phyloP scores from a whole-genome alignment of 2,329 filamentous ascomycete genomes.

The Diaporthe citrichinensis region DNA sequence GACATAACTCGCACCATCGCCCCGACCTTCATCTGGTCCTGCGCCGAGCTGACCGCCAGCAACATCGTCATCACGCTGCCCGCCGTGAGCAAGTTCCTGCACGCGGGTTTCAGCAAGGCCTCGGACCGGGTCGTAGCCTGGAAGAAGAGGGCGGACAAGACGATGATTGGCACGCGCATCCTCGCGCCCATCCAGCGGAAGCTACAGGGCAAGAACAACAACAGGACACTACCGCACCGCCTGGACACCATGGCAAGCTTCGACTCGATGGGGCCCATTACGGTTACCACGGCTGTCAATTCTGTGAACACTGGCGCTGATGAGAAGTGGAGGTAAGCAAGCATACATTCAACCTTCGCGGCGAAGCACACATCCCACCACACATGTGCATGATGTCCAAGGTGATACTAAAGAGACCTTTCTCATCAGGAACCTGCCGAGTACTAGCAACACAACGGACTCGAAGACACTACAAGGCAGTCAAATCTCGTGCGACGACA shows the following conservation, averaged over 20 bases:
- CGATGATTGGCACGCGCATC: not conserved
- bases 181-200: not conserved
- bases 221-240: not conserved
- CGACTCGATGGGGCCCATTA: conserved; percentile 11
- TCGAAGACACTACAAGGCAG: conserved; percentile 5
- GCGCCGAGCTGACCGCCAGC: conserved; percentile 26
- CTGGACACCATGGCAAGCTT: conserved; percentile 21
- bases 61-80: conserved; percentile 21
- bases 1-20: conserved; percentile 9
- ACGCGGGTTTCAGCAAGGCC: not conserved
- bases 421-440: conserved; percentile 13
- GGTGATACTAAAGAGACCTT: not conserved
- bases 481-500: conserved; percentile 11
- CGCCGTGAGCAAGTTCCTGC: conserved; percentile 25
- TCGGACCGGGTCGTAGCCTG: not conserved
- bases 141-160: not conserved
- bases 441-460: not conserved
- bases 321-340: conserved; percentile 18
- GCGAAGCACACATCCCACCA: not conserved
- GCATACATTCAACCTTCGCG: not conserved
- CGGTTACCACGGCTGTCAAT: not conserved
- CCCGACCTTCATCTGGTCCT: conserved; percentile 22
- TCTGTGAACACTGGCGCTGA: not conserved
- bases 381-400: not conserved
- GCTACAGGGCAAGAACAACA: not conserved